Evolutionary conservation across 2,329 filamentous ascomycete species (phyloP).

Genomic region (Raffaelea deltoideospora): DNA sequence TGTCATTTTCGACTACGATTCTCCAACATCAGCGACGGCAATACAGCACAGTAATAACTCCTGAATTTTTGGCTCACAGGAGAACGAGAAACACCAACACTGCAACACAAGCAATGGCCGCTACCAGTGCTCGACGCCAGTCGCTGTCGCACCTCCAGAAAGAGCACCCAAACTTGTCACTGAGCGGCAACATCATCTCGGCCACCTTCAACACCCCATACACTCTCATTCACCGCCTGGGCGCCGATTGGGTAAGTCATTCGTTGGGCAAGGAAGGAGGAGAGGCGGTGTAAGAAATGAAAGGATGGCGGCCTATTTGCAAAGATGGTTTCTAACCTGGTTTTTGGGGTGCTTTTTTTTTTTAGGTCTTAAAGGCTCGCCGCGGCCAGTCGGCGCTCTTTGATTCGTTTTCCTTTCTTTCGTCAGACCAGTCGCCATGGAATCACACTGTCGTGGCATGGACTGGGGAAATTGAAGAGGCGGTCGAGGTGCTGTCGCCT

Average conservation of each 20-base stretch:
- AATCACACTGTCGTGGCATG: conserved; percentile 86
- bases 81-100: conserved; percentile 29
- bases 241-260: conserved; percentile 44
- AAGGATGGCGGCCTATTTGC: not conserved
- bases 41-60: too few relatives aligned
- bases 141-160: conserved; percentile 40
- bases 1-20: too few relatives aligned
- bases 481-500: conserved; percentile 27
- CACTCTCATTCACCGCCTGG: conserved; percentile 40
- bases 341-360: too few relatives aligned
- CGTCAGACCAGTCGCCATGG: conserved; percentile 72
- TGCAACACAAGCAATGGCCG: conserved; percentile 23
- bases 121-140: too few relatives aligned
- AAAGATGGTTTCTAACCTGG: not conserved
- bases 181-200: conserved; percentile 53
- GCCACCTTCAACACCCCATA: conserved; percentile 50
- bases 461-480: conserved; percentile 70
- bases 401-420: conserved; percentile 78
- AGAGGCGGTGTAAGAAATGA: not conserved
- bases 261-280: too few relatives aligned
- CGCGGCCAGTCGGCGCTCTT: conserved; percentile 84
- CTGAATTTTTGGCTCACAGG: conserved; percentile 9
- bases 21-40: too few relatives aligned
- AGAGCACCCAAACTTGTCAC: conserved; percentile 38
- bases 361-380: conserved; percentile 57